Percentiles rank a stretch among this genome's conserved stretches.
Conservation (phyloP, 2,329 filamentous ascomycete genomes). For the Talaromyces sp. region DNA sequence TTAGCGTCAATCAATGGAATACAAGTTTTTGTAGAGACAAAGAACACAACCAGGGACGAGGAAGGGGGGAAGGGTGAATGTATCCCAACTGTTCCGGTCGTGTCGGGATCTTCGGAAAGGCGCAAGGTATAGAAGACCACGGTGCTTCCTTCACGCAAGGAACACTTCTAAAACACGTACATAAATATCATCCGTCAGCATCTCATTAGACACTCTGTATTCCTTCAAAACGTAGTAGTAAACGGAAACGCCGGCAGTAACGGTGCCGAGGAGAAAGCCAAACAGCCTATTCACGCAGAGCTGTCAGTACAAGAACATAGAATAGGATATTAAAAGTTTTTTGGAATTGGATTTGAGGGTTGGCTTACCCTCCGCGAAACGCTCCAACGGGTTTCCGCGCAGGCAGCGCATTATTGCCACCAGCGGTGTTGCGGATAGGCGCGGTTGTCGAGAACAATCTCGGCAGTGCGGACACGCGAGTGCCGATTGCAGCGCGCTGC, state of each 20-base stretch:
- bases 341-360: neutral
- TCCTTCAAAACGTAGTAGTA: conserved; percentile 93
- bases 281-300: conserved; percentile 59
- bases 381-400: conserved; percentile 64
- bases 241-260: conserved; percentile 70
- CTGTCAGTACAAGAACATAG: neutral
- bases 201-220: conserved; percentile 88
- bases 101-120: neutral
- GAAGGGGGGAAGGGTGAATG: neutral
- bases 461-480: neutral
- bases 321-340: neutral
- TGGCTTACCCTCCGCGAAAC: conserved; percentile 65
- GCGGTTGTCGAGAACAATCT: conserved; percentile 32
- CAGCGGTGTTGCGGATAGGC: conserved; percentile 30
- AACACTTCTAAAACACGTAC: conserved; percentile 52
- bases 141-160: neutral
- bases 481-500: neutral
- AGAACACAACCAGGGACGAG: neutral
- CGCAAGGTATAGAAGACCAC: neutral
- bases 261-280: conserved; percentile 83
- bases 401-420: conserved; percentile 36
- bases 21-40: neutral
- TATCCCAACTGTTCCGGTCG: neutral
- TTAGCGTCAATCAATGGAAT: neutral
- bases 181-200: conserved; percentile 92